phyloP scores from a whole-genome alignment of 2,329 filamentous ascomycete genomes.

The Colletotrichum abscissum region DNA sequence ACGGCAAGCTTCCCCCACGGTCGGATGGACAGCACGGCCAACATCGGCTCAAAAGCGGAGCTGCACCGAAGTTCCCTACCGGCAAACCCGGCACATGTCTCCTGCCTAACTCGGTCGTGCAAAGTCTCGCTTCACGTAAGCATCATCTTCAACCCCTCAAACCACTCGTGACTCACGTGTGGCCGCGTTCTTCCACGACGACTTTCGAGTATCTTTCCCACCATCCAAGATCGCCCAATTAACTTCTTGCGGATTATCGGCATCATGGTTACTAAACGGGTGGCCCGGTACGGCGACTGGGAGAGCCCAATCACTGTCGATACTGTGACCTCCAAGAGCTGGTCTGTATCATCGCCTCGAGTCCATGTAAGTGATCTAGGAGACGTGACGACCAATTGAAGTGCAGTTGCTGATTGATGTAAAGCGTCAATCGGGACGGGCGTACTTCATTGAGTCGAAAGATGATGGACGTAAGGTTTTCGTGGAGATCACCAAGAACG shows the following conservation, averaged over 20 bases:
- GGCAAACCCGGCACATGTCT: neutral
- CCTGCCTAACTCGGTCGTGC: neutral
- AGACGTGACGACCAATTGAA: neutral
- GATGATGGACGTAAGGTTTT: slow-evolving; percentile 56
- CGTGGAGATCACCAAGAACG: slow-evolving; percentile 50
- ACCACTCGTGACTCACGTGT: neutral
- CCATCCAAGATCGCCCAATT: too few species aligned
- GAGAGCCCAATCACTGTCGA: slow-evolving; percentile 51
- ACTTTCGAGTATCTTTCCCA: neutral
- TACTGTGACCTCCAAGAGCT: slow-evolving; percentile 48
- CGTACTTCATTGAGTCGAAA: slow-evolving; percentile 52
- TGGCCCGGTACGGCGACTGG: slow-evolving; percentile 52
- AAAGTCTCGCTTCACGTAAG: neutral
- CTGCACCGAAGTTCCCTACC: neutral
- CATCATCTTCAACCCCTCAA: neutral
- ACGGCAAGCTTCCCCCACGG: neutral
- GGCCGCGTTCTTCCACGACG: neutral
- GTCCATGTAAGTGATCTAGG: slow-evolving; percentile 43
- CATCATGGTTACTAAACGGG: slow-evolving; percentile 41
- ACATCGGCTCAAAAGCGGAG: neutral
- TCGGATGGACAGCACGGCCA: neutral
- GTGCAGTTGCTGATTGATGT: neutral
- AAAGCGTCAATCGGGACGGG: slow-evolving; percentile 44
- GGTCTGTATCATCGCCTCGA: slow-evolving; percentile 48
- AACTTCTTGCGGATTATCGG: neutral